phyloP scores from a whole-genome alignment of 257 asterid genomes.

The Anisodus acutangulus region DNA sequence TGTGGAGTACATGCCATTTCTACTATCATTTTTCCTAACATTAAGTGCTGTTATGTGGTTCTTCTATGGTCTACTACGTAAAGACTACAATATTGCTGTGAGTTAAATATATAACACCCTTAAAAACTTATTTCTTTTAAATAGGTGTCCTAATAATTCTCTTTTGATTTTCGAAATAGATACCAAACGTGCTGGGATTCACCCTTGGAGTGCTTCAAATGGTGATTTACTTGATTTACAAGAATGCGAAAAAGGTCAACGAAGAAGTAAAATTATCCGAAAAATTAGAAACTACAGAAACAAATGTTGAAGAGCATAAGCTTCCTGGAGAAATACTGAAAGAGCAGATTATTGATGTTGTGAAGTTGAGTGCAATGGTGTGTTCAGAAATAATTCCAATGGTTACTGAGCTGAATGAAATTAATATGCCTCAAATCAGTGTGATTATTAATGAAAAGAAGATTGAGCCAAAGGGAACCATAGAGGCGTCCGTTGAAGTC shows the following conservation, averaged over 20 bases:
- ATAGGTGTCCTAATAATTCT: not conserved
- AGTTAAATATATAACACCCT: conserved; percentile 26
- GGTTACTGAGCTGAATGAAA: conserved; percentile 32
- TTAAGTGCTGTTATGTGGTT: conserved; percentile 79
- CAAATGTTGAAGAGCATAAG: conserved; percentile 38
- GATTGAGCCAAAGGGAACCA: not conserved
- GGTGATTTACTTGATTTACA: conserved; percentile 58
- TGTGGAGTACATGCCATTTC: conserved; percentile 79
- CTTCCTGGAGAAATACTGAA: conserved; percentile 40
- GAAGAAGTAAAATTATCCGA: conserved; percentile 31
- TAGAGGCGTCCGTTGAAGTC: not conserved
- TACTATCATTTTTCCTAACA: conserved; percentile 67
- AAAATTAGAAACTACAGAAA: conserved; percentile 18
- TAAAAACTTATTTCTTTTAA: not conserved
- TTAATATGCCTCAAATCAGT: not conserved
- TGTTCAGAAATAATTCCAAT: conserved; percentile 48
- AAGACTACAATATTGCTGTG: conserved; percentile 66
- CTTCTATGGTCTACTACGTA: conserved; percentile 59
- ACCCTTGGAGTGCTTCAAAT: conserved; percentile 63
- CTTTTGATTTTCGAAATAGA: conserved; percentile 29
- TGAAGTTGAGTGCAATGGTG: conserved; percentile 49
- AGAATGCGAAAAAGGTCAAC: conserved; percentile 40
- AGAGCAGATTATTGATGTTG: conserved; percentile 60
- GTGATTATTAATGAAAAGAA: not conserved
- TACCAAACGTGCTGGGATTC: conserved; percentile 76